These are phyloP conservation scores for Nigrospora osmanthi DNA, from an alignment of 2,329 filamentous ascomycete species.

Conservation along the genomic window DNA sequence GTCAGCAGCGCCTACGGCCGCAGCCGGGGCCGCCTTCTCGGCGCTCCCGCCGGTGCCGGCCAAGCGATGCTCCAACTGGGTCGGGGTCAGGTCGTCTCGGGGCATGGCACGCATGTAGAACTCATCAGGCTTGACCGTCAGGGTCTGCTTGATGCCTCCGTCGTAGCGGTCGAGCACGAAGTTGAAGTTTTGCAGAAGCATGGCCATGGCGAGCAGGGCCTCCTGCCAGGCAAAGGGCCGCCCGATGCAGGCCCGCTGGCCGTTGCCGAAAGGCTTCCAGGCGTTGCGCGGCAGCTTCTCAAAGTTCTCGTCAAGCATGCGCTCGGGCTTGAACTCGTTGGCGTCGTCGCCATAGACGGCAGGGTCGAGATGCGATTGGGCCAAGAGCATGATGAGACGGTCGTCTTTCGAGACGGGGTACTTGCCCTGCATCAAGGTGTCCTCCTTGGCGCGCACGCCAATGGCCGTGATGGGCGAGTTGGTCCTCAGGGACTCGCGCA, in stretches of 20 bases:
- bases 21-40: neutral
- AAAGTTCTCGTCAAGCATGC: conserved; percentile 50
- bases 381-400: conserved; percentile 33
- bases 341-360: conserved; percentile 49
- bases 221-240: conserved; percentile 48
- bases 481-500: conserved; percentile 47
- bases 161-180: conserved; percentile 53
- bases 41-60: conserved; percentile 8
- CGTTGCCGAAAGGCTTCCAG: conserved; percentile 48
- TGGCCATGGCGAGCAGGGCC: conserved; percentile 36
- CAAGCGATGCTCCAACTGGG: conserved; percentile 37
- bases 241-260: conserved; percentile 43
- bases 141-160: conserved; percentile 27
- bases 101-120: conserved; percentile 44
- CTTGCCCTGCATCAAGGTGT: conserved; percentile 42
- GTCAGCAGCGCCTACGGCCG: neutral
- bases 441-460: conserved; percentile 29
- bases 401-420: conserved; percentile 41
- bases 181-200: conserved; percentile 66
- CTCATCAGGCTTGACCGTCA: conserved; percentile 6
- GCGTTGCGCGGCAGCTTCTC: conserved; percentile 26
- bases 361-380: conserved; percentile 45
- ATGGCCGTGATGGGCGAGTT: conserved; percentile 41
- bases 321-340: conserved; percentile 49
- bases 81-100: conserved; percentile 34